phyloP scores from a whole-genome alignment of 164 flowering plant species.

The Akebia trifoliata region DNA sequence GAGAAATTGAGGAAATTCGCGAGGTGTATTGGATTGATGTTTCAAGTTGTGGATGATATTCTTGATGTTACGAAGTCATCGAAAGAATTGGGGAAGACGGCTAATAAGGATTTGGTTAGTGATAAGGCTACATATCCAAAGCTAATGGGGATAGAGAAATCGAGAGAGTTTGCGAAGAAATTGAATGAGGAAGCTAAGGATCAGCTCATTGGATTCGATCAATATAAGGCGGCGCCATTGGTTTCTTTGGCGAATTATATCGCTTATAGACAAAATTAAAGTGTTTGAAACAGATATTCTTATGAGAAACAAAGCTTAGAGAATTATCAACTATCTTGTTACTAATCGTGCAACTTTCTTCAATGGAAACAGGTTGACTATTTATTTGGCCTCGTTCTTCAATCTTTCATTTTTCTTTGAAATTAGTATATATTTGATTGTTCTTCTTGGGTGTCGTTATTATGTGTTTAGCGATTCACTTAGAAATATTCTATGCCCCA shows the following conservation, averaged over 20 bases:
- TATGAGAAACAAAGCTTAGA: not conserved
- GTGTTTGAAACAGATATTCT: not conserved
- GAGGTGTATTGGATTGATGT: conserved; percentile 47
- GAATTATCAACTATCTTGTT: no score
- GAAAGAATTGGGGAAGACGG: conserved; percentile 61
- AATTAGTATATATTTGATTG: no score
- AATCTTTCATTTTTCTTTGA: no score
- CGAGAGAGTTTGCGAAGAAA: conserved; percentile 46
- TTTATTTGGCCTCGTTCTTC: no score
- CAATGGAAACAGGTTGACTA: no score
- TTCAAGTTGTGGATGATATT: conserved; percentile 74
- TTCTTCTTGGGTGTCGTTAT: no score
- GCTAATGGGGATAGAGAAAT: conserved; percentile 53
- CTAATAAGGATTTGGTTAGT: conserved; percentile 59
- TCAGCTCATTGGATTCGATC: conserved; percentile 47
- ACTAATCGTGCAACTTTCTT: no score
- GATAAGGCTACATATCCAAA: conserved; percentile 63
- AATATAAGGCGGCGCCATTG: conserved; percentile 51
- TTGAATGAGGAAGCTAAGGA: conserved; percentile 48
- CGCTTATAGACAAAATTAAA: conserved; percentile 46
- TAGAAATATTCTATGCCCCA: no score
- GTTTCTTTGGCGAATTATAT: conserved; percentile 62
- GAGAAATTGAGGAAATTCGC: conserved; percentile 60
- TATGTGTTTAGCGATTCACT: no score
- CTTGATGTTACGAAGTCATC: conserved; percentile 61